Base-by-base conservation (phyloP, 805 yeast species). In the Starmerella sirachaensis region DNA sequence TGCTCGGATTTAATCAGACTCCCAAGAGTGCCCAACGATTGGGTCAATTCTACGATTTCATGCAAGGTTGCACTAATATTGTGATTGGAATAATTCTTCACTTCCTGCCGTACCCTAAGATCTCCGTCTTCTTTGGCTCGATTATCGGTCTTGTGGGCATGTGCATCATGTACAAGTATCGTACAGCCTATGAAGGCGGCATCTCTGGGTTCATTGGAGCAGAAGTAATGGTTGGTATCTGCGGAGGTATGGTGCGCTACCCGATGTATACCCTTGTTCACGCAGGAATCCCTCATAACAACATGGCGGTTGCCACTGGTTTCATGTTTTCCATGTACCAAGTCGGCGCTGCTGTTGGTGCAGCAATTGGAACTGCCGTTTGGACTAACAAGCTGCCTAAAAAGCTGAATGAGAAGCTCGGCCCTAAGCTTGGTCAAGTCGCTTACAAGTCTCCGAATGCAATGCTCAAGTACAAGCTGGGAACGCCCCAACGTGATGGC, bases 191-290 rank as follows among this genome's bases (percentile, higher is more conserved):
- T 38, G 56, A 43, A 3, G 46, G 46, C 24, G 43, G 59, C 28
- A 59, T 64, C 32, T 49, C 64, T 29, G 85, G 84, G 46, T 64
- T 77, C 43, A 72, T 79, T 54, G 85, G 78, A 11, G 70, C 78
- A 5, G 64, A 72, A 46, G 70, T 76, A 52, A 51, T 78, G 16
- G 57, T 76, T 49, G 86, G 86, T 48, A 66, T 79, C 40, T 85
- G 83, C 50, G 81, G 81, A 31, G 82, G 82, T 19, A 71, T 78
- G 56, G 73, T 76, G 62, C 73, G 79, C 10, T 76, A 74, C 51
- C 66, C 78, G 5, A 65, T 72, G n/a, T 78, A 72, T 53, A 73
- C 72, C 5, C 66, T 79, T 29, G 68, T 74, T 42, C 74, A 72
- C 50, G 62, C 82, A 0, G 63, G 72, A 38, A 65, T 72, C 28